Evolutionary conservation across 495 filamentous ascomycete species (phyloP), one percentile per base, ranked within the genome.

Genomic region (Penicillium lividum): DNA sequence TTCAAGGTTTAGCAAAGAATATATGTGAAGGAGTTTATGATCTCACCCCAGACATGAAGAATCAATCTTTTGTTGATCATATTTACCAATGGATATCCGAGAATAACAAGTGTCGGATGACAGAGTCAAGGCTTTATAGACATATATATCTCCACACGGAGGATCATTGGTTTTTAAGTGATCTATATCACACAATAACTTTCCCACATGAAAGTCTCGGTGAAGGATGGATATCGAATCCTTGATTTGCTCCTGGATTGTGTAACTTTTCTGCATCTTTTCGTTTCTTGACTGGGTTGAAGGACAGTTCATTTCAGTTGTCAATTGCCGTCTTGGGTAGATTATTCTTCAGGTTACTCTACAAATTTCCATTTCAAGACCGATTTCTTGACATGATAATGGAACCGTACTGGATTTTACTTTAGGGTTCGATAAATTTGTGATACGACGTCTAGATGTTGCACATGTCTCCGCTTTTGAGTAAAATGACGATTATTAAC

Each of bases 181-280:
- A 33, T 40, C 40, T 51, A 33, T 38, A 13, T 27, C 6, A 33
- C 40, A 28, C 22, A 38, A 22, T 40, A 16, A 0, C 0, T 7
- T 51, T 48, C 43, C 40, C 61, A 63, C 61, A 63, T 63, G 61
- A 56, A 27, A 53, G 31, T 25, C 27, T 60, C 38, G 36, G 46
- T 29, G 1, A 0, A 15, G 25, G 31, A 55, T 45, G 29, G 40
- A 15, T 27, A 7, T 44, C 7, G 5, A 34, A 52, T 42, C 13
- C 16, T 15, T 11, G 16, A 44, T 40, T 11, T 40, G 10, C 15
- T 53, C 15, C 33, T 7, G 4, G 25, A 30, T 42, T 43, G 51
- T 40, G 51, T 53, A 1, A 53, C 51, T 4, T 53, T n/a, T 8
- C 51, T 43, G 51, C 51, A 44, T 27, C 5, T 10, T 9, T 53